A percentile compares a stretch with the other conserved stretches of the same genome.
These are phyloP conservation scores for Penicillium sp. DNA, from an alignment of 2,329 filamentous ascomycete species.

Conservation along the genomic window DNA sequence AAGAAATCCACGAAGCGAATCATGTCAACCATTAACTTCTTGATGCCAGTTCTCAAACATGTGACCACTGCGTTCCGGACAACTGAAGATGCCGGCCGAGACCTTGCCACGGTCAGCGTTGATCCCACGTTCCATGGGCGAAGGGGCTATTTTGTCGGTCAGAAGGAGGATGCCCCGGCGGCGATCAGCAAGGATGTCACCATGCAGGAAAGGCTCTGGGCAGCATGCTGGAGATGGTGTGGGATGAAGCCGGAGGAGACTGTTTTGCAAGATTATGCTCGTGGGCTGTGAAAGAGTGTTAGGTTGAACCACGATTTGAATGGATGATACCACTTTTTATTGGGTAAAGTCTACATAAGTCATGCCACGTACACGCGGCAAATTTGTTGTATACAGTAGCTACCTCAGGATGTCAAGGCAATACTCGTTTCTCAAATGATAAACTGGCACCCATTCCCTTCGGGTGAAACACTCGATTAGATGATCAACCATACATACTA, in stretches of 20 bases:
- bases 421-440: too few relatives aligned
- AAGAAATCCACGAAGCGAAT: slow-evolving; percentile 12
- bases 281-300: neutral
- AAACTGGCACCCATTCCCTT: too few relatives aligned
- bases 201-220: slow-evolving; percentile 19
- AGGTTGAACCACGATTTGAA: too few relatives aligned
- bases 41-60: slow-evolving; percentile 23
- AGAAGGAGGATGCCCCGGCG: slow-evolving; percentile 2
- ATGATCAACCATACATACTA: too few relatives aligned
- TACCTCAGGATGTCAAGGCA: too few relatives aligned
- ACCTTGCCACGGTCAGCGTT: slow-evolving; percentile 20
- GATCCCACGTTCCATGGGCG: slow-evolving; percentile 15
- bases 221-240: slow-evolving; percentile 23
- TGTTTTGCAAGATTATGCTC: neutral
- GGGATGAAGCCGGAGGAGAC: slow-evolving; percentile 13
- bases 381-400: too few relatives aligned
- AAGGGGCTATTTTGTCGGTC: slow-evolving; percentile 21
- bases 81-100: slow-evolving; percentile 18
- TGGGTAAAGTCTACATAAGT: too few relatives aligned
- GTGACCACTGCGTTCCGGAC: slow-evolving; percentile 20
- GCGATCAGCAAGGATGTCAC: slow-evolving; percentile 7
- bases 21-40: slow-evolving; percentile 13
- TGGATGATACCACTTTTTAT: too few relatives aligned
- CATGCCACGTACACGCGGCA: too few relatives aligned
- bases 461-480: too few relatives aligned